Conservation (phyloP, 441 rosid genomes). For the Pelargonium australe region DNA sequence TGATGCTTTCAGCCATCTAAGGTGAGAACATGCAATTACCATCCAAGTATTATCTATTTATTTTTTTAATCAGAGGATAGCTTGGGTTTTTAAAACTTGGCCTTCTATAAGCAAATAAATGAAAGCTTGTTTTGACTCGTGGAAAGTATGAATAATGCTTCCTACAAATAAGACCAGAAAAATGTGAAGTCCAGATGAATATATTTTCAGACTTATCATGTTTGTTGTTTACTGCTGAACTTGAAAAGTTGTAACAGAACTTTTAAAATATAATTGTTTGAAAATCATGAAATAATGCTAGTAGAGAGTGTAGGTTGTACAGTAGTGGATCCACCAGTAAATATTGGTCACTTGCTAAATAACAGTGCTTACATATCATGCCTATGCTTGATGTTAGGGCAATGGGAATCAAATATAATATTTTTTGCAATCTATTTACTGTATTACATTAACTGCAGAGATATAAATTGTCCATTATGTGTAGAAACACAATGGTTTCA, state of each 20-base stretch:
- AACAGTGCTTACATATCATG: no score
- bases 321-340: no score
- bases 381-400: no score
- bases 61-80: neutral
- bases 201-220: neutral
- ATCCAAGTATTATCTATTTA: neutral
- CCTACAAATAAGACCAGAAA: no score
- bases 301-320: no score
- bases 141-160: neutral
- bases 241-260: neutral
- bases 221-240: neutral
- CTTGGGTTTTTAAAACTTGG: neutral
- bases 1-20: slow-evolving; percentile 33
- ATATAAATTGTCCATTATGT: no score
- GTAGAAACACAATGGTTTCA: no score
- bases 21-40: slow-evolving; percentile 39
- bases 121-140: neutral
- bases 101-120: neutral
- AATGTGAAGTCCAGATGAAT: neutral
- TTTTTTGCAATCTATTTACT: no score
- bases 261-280: neutral
- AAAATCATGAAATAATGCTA: neutral
- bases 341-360: no score
- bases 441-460: no score
- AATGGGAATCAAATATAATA: no score